These are phyloP conservation scores for Rehmannia glutinosa DNA, from an alignment of 257 asterid genomes.

Conservation along the genomic window DNA sequence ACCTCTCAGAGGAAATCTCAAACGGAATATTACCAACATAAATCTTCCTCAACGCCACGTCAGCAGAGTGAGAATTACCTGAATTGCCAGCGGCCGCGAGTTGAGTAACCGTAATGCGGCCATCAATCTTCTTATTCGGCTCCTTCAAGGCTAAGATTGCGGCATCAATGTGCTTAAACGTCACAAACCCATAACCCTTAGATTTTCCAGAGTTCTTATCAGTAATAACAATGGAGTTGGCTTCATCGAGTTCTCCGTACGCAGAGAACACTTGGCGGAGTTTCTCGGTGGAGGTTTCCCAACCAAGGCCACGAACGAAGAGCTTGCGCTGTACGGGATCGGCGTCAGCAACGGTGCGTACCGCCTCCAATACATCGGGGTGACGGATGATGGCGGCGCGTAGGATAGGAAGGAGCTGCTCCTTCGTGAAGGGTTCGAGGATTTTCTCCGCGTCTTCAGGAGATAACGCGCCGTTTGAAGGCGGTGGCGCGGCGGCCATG, in stretches of 20 bases:
- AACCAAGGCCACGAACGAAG: slow-evolving; percentile 94
- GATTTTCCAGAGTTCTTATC: slow-evolving; percentile 78
- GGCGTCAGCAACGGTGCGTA: slow-evolving; percentile 81
- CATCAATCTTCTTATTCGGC: slow-evolving; percentile 89
- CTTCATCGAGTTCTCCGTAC: slow-evolving; percentile 83
- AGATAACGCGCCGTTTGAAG: slow-evolving; percentile 37
- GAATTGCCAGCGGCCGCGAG: slow-evolving; percentile 84
- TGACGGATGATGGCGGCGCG: slow-evolving; percentile 76
- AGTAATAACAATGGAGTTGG: slow-evolving; percentile 73
- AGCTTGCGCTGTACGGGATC: slow-evolving; percentile 79
- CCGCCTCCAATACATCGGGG: slow-evolving; percentile 68
- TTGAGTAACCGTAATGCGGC: slow-evolving; percentile 90
- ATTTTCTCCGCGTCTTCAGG: slow-evolving; percentile 76
- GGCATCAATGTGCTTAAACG: slow-evolving; percentile 80
- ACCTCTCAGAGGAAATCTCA: slow-evolving; percentile 76
- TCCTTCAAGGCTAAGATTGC: slow-evolving; percentile 74
- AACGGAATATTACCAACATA: slow-evolving; percentile 96
- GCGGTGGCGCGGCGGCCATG: slow-evolving; percentile 24
- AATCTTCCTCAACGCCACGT: slow-evolving; percentile 77
- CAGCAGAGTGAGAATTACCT: slow-evolving; percentile 50
- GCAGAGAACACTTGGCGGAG: slow-evolving; percentile 65
- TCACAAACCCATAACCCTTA: slow-evolving; percentile 88
- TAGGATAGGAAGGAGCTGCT: slow-evolving; percentile 65
- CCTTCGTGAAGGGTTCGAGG: slow-evolving; percentile 76
- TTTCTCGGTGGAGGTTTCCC: slow-evolving; percentile 93